Base-by-base conservation (phyloP, 169 alveolate species). In the Cryptosporidium tyzzeri region DNA sequence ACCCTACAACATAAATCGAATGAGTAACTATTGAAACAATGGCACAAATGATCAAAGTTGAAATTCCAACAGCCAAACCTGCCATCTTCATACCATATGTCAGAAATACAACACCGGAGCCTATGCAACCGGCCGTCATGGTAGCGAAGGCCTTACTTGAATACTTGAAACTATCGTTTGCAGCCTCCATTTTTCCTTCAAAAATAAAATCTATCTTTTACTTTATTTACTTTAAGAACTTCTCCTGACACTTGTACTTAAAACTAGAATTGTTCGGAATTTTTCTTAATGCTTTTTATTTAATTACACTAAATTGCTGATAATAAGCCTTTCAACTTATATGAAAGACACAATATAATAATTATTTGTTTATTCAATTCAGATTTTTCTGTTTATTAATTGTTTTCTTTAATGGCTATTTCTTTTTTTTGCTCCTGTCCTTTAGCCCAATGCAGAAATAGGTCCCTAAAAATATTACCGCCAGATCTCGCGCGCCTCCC, bases 51-150 rank as follows among this genome's bases (percentile, higher is more conserved):
- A 65, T 62, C 68, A 80, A 41, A 16, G 89, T 80, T 26, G 75
- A 80, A 62, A 80, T 62, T n/a, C 89, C 89, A 7, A 80, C 80
- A 9, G 45, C 59, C 10, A 80, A 50, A 29, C 89, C 89, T 29
- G 89, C 89, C 89, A 80, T 80, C 80, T 80, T 80, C 89, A 80
- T 80, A 23, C 89, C 89, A 59, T 80, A 80, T n/a, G 89, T 80
- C 55, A 80, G 70, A 39, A 80, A 80, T 29, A 80, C 89, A 1
- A 80, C 75, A n/a, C 89, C 89, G 1, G 89, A 80, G 10, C 89
- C 89, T 0, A 80, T 41, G 16, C 89, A 80, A 12, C 89, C 89
- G 8, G 89, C 89, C 0, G 89, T 80, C 89, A 80, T 80, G n/a
- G 89, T 80, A 23, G 89, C 89, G 65, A 80, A 80, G 2, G 89